Base-by-base conservation (phyloP, 2,329 filamentous ascomycete genomes). In the Sporothrix schenckii region DNA sequence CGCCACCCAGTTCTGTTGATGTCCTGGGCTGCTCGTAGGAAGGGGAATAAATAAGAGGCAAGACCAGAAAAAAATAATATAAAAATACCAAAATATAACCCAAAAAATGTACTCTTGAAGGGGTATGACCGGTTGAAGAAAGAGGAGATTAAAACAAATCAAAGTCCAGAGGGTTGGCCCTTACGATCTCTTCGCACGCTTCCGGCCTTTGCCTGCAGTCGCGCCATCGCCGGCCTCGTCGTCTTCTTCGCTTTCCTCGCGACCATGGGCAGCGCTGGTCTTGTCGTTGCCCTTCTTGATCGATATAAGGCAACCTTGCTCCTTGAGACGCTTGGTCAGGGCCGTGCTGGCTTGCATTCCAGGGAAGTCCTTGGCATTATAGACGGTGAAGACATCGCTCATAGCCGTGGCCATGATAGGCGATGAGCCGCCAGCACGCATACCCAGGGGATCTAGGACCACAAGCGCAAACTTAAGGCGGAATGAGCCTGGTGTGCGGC, bases 241-340 rank as follows among this genome's bases (percentile, higher is more conserved):
- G 21, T 83, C 83, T 3, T 81, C 82, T 16, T 81, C 82, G 52
- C 80, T 82, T n/a, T 83, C 82, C 13, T 82, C 81, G 16, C 78
- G 79, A 67, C 73, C 75, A 66, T 79, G 80, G 66, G 49, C 52
- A 21, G 71, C 47, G 41, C 74, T 79, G 19, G 81, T 81, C 79
- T 87, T 89, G 71, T 93, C 90, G 74, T 92, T 93, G 16, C 92
- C 92, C 78, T 94, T 95, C 81, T 94, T 94, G 73, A 94, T 92
- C 49, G 92, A 92, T 72, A 95, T 93, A 66, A 93, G 88, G 76
- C 92, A 92, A 4, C 92, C 92, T 80, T 94, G 92, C 75, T 91
- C 85, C 78, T 92, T 92, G 70, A 95, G 81, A 44, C 86, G 84
- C 78, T 91, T 91, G 1, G 92, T 92, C 50, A 95, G 80, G 21